Conservation (phyloP, 345 rosid genomes). For the Brassica incana region DNA sequence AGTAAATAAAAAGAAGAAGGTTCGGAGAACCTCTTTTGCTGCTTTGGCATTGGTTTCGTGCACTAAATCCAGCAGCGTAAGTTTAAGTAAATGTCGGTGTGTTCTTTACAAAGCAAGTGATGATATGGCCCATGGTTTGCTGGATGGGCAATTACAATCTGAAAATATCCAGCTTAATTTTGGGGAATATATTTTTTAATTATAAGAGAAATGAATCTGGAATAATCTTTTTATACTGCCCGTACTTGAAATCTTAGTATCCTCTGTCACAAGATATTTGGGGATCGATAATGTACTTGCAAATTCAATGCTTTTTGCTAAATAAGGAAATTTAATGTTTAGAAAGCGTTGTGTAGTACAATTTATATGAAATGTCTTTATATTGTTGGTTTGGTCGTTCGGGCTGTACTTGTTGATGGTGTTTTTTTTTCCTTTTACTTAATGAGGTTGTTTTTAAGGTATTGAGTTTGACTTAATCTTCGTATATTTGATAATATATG, state of each 20-base stretch:
- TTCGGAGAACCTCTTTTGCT: constrained; percentile 30
- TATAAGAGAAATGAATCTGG: background rate
- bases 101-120: constrained; percentile 4
- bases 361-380: background rate
- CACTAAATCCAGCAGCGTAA: constrained; percentile 24
- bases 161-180: background rate
- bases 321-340: background rate
- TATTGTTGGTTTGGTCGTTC: background rate
- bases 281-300: background rate
- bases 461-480: background rate
- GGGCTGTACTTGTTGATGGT: background rate
- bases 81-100: constrained; percentile 32
- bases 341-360: background rate
- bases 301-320: background rate
- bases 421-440: background rate
- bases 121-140: constrained; percentile 10
- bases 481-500: background rate
- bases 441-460: background rate
- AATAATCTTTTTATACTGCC: background rate
- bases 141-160: constrained; percentile 3
- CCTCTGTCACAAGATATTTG: background rate
- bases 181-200: background rate
- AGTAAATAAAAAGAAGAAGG: constrained; percentile 13
- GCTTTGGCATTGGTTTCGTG: constrained; percentile 16
- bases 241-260: background rate